Evolutionary conservation across 2,329 filamentous ascomycete genomes (phyloP), one percentile per base, ranked within the genome.

Genomic region (Ceratocystis harringtonii): DNA sequence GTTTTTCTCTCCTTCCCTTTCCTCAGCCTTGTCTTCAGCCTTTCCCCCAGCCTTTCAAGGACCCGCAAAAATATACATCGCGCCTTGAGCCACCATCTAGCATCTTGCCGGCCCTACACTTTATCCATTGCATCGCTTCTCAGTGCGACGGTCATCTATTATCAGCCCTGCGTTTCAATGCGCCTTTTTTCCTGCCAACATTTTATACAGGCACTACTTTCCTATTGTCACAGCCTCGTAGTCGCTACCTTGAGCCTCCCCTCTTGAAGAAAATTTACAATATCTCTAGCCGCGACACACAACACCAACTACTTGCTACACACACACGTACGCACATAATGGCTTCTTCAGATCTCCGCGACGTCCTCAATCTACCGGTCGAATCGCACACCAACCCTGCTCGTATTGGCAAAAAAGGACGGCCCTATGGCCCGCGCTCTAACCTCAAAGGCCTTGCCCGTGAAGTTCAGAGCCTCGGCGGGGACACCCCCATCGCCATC

Each of bases 321-420:
- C 52, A 44, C n/a, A 58, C 55, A 7, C 12, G 3, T 28, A 44
- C 12, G 3, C 41, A 44, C 71, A 79, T 71, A 69, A 89, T 89
- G 86, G 81, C 86, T 68, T 87, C 87, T 69, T 83, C 85, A 74
- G 90, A 95, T 80, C 84, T 95, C 70, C 90, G 89, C 77, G 90
- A 95, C 74, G 89, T 95, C 73, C 84, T 95, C 72, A 90, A 92
- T 75, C 80, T 95, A 73, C 86, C 87, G 62, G 78, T 84, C 70
- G 86, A 85, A 41, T 76, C 78, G 68, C 71, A 76, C 62, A 71
- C 77, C 62, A 77, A 76, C 63, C 72, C 52, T 1, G 6, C 78
- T 64, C 77, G 86, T 68, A 84, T 85, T 50, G 76, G 82, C 55
- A 95, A 94, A 78, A 92, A 92, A 73, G 84, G 87, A 71, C 91